A percentile compares a stretch with the other conserved stretches of the same genome.
Evolutionary conservation across 805 yeast species (phyloP).

Genomic region (Spathaspora passalidarum): DNA sequence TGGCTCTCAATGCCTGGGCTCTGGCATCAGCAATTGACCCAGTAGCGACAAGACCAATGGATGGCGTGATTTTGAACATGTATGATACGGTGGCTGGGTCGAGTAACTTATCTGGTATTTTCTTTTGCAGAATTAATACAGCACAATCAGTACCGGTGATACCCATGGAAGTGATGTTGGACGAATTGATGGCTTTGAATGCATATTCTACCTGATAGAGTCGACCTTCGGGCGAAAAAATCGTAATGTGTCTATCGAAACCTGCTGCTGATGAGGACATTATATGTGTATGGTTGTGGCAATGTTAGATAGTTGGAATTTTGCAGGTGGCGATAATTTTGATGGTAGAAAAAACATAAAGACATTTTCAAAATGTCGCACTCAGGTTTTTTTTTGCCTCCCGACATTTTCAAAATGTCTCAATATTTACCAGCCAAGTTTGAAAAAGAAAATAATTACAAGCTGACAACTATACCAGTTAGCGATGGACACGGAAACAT

Average conservation of each 20-base stretch:
- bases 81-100: conserved; percentile 87
- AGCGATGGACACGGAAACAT: conserved; percentile 19
- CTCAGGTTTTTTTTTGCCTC: neutral
- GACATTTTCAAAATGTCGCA: neutral
- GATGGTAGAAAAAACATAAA: neutral
- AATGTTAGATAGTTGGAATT: neutral
- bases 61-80: conserved; percentile 75
- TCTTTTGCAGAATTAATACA: conserved; percentile 90
- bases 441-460: neutral
- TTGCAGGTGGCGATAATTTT: neutral
- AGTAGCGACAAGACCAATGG: conserved; percentile 86
- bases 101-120: conserved; percentile 90
- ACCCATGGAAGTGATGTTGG: conserved; percentile 87
- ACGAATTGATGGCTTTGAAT: conserved; percentile 90
- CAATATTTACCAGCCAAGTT: neutral
- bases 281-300: neutral
- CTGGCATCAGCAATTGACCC: conserved; percentile 97
- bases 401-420: conserved; percentile 1
- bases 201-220: conserved; percentile 97
- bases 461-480: conserved; percentile 7
- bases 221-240: conserved; percentile 98
- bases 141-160: conserved; percentile 83
- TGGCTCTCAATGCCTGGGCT: conserved; percentile 83
- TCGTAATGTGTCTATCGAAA: conserved; percentile 97
- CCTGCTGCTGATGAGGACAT: conserved; percentile 71